Conservation (phyloP, 371 early-diverging fungal genomes). For the Mortierella sp. region DNA sequence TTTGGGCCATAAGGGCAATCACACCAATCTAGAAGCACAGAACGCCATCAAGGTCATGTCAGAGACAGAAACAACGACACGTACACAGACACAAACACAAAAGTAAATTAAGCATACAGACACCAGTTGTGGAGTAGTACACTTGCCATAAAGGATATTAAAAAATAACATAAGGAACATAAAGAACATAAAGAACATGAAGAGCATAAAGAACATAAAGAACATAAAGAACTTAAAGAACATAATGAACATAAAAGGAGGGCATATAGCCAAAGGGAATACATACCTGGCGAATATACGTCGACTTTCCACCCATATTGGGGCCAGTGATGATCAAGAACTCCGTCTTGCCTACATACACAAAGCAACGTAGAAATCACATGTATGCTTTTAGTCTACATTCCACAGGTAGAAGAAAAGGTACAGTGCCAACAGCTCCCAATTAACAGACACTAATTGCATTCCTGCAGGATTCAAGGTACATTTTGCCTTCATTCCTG, state of each 20-base stretch:
- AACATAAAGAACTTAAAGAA: no score
- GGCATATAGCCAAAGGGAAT: not conserved
- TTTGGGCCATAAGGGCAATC: constrained; percentile 97
- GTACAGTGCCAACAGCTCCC: constrained; percentile 5
- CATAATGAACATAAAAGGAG: not conserved
- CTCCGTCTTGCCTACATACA: constrained; percentile 65
- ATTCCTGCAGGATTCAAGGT: constrained; percentile 9
- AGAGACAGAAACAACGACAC: constrained; percentile 21
- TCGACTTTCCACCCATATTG: constrained; percentile 98
- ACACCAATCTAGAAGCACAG: constrained; percentile 79
- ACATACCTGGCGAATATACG: constrained; percentile 92
- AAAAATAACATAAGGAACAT: no score
- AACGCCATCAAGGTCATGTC: constrained; percentile 11
- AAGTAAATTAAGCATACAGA: constrained; percentile 32
- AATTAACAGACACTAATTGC: not conserved
- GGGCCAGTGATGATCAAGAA: constrained; percentile 95
- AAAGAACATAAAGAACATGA: no score
- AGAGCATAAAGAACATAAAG: no score
- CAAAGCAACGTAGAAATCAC: constrained; percentile 17
- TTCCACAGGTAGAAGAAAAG: not conserved
- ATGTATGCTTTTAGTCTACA: not conserved
- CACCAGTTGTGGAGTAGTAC: constrained; percentile 4
- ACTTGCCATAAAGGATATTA: not conserved
- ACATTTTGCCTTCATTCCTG: not conserved
- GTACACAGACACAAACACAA: not conserved